A percentile compares a stretch with the other conserved stretches of the same genome.
Conservation (phyloP, 169 alveolate species). For the Plasmodium vivax region DNA sequence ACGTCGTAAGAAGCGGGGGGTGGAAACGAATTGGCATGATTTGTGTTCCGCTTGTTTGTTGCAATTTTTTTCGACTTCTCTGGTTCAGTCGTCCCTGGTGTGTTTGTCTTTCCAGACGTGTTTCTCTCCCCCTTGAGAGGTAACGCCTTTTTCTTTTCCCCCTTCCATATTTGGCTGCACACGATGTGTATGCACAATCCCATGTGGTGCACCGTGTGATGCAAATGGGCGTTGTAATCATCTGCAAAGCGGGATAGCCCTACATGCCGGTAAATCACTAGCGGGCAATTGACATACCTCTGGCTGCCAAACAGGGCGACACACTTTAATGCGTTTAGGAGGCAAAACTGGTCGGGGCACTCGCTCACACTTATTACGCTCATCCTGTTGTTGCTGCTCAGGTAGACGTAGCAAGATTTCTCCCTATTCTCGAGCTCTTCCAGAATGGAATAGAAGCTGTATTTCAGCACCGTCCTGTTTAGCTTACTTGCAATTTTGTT, state of each 20-base stretch:
- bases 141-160: background rate
- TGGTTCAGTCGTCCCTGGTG: background rate
- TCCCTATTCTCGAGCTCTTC: slow-evolving; percentile 52
- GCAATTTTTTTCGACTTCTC: background rate
- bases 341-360: slow-evolving; percentile 17
- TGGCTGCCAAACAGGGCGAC: background rate
- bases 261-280: slow-evolving; percentile 53
- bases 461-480: slow-evolving; percentile 10
- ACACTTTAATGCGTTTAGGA: slow-evolving; percentile 5
- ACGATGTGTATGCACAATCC: slow-evolving; percentile 46
- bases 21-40: background rate
- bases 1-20: background rate
- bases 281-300: slow-evolving; percentile 17
- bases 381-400: slow-evolving; percentile 20
- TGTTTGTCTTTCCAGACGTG: background rate
- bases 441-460: slow-evolving; percentile 25
- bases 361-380: slow-evolving; percentile 64
- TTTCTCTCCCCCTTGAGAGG: background rate
- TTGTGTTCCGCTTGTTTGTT: background rate
- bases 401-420: slow-evolving; percentile 39
- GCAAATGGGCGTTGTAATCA: background rate
- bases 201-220: slow-evolving; percentile 22
- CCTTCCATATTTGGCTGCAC: slow-evolving; percentile 9
- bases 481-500: slow-evolving; percentile 16
- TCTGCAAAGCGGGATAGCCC: slow-evolving; percentile 1